A percentile compares a stretch with the other conserved stretches of the same genome.
These are phyloP conservation scores for Thraustotheca clavata DNA, from an alignment of 352 stramenopile genomes.

Conservation along the genomic window DNA sequence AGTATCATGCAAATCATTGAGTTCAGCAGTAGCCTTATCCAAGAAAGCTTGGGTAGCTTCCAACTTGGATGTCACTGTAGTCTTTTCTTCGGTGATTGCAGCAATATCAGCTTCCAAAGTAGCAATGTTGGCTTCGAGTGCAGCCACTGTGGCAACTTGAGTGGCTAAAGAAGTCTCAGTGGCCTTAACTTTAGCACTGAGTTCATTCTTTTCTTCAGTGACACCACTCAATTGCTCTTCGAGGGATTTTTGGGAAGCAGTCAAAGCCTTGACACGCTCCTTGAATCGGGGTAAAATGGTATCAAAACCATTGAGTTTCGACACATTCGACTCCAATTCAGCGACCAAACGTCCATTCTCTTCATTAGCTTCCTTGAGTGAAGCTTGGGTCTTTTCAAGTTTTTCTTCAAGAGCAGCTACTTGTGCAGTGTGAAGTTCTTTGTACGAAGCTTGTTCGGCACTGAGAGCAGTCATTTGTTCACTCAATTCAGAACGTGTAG, in stretches of 20 bases:
- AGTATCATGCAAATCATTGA: neutral
- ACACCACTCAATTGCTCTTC: neutral
- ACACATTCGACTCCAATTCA: neutral
- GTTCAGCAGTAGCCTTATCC: neutral
- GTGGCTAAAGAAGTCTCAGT: neutral
- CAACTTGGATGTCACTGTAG: neutral
- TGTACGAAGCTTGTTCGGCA: neutral
- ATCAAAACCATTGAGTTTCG: neutral
- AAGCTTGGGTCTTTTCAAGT: neutral
- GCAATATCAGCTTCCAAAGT: neutral
- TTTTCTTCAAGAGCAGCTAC: neutral
- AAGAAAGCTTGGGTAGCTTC: neutral
- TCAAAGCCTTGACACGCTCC: conserved; percentile 10
- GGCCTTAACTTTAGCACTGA: no score
- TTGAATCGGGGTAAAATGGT: conserved; percentile 7
- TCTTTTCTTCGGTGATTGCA: conserved; percentile 3
- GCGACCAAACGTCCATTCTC: neutral
- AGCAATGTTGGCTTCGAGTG: neutral
- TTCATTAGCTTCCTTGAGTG: neutral
- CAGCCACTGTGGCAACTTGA: neutral
- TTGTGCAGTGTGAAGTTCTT: neutral
- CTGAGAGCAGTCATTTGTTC: neutral
- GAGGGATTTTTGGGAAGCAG: neutral
- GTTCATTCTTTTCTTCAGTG: neutral
- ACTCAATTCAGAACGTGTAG: neutral